Evolutionary conservation across 805 yeast species (phyloP).

Genomic region (Schwanniomyces occidentalis): DNA sequence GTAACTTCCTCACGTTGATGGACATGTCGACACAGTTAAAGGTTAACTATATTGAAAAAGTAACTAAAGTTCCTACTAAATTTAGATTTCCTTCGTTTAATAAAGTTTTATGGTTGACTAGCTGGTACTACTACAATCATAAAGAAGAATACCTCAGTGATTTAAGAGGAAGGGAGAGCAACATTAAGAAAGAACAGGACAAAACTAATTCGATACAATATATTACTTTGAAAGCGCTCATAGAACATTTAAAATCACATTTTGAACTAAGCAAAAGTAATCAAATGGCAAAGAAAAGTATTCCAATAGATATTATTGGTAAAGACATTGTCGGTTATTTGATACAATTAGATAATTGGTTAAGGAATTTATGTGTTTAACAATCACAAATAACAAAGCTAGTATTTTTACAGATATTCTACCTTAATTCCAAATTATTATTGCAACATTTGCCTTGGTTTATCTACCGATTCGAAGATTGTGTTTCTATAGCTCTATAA

Average conservation of each 20-base stretch:
- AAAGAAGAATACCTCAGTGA: conserved; percentile 20
- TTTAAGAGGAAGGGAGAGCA: conserved; percentile 7
- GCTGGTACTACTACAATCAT: conserved; percentile 41
- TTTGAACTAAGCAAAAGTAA: conserved; percentile 32
- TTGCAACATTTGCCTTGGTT: no score
- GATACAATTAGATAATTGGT: conserved; percentile 15
- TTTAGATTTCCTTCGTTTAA: conserved; percentile 80
- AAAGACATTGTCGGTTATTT: conserved; percentile 24
- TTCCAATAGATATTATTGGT: conserved; percentile 34
- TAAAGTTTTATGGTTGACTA: conserved; percentile 67
- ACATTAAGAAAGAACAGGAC: conserved; percentile 4
- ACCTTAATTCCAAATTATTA: no score
- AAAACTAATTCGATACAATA: neutral
- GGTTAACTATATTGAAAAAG: conserved; percentile 61
- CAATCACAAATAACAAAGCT: neutral
- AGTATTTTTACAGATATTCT: no score
- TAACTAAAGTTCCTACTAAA: conserved; percentile 70
- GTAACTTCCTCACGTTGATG: conserved; percentile 72
- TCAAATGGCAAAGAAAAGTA: conserved; percentile 31
- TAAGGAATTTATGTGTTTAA: neutral
- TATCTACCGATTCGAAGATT: no score
- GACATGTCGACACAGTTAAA: conserved; percentile 64
- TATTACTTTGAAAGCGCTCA: conserved; percentile 13
- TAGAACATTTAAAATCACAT: conserved; percentile 30
- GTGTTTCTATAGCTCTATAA: no score